These are phyloP conservation scores for Linum trigynum DNA, from an alignment of 345 rosid genomes.

Conservation along the genomic window DNA sequence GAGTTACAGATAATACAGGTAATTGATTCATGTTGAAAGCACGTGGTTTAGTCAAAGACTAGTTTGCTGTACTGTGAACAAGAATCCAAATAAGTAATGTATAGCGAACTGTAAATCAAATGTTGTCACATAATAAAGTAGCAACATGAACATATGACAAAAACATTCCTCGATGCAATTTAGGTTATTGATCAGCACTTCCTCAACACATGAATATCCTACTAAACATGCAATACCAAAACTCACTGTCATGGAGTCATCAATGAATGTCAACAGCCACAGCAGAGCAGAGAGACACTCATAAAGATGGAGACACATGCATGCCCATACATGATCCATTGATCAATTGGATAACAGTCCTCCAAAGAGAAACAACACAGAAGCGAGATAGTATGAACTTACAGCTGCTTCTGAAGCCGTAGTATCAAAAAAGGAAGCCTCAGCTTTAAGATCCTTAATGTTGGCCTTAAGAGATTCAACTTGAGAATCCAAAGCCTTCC, in stretches of 20 bases:
- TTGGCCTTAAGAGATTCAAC: slow-evolving; percentile 51
- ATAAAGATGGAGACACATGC: not conserved
- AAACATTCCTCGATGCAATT: not conserved
- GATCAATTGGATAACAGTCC: not conserved
- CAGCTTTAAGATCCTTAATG: slow-evolving; percentile 63
- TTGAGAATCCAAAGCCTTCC: slow-evolving; percentile 51
- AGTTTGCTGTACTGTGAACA: not conserved
- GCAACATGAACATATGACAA: not conserved
- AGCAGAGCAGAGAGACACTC: not conserved
- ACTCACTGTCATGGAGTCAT: too few relatives aligned
- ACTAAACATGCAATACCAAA: too few relatives aligned
- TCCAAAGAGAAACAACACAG: not conserved
- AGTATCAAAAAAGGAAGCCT: slow-evolving; percentile 63
- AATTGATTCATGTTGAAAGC: not conserved
- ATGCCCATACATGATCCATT: not conserved
- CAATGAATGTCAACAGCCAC: too few relatives aligned
- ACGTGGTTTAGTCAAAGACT: not conserved
- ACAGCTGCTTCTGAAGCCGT: slow-evolving; percentile 80
- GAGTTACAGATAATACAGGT: not conserved
- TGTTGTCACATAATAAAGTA: not conserved
- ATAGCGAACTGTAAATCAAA: too few relatives aligned
- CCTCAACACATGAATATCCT: too few relatives aligned
- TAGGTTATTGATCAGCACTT: not conserved
- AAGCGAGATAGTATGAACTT: slow-evolving; percentile 14
- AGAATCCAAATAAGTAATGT: not conserved